Base-by-base conservation (phyloP, 1,284 basidiomycete genomes). In the Trichosporon sp. region DNA sequence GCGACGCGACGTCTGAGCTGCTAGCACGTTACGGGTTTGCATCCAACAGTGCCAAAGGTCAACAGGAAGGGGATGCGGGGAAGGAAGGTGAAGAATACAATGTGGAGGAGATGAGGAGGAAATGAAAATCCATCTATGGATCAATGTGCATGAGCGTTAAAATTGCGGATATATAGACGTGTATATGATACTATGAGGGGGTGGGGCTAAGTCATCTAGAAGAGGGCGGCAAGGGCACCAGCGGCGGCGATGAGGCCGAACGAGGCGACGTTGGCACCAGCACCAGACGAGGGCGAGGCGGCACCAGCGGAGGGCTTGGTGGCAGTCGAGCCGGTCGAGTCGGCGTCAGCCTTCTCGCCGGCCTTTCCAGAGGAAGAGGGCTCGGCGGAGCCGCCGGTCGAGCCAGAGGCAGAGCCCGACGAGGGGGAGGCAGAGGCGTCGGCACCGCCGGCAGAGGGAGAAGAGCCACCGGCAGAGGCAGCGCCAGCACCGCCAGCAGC, bases 201-300 rank as follows among this genome's bases (percentile, higher is more conserved):
- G 38, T 23, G 47, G 42, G 44, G 32, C 34, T 27, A 66, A 44
- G 53, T 32, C 66, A 69, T 70, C 76, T 76, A 78, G 70, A 77
- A 60, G 66, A 68, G 62, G 47, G 74, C 71, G 64, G 71, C 77
- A 38, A 76, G 60, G 68, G 73, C 72, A 68, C 75, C 76, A 65
- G 72, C 74, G 68, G 71, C 68, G 64, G 76, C 70, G 47, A 71
- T 53, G 51, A 68, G 35, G 64, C 62, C 70, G 38, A 70, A 44
- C 67, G 72, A 70, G 62, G 66, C 72, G 62, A 72, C 75, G 62
- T 76, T 31, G 60, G 53, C 56, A 32, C 68, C 70, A 9, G 65
- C 27, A 29, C 63, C 42, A 12, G 67, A 73, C 27, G 66, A 38
- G 44, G 51, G 13, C 42, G 62, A 18, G 23, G 68, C 51, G 34